phyloP scores from a whole-genome alignment of 2,329 filamentous ascomycete species.

The Sclerotinia subarctica region DNA sequence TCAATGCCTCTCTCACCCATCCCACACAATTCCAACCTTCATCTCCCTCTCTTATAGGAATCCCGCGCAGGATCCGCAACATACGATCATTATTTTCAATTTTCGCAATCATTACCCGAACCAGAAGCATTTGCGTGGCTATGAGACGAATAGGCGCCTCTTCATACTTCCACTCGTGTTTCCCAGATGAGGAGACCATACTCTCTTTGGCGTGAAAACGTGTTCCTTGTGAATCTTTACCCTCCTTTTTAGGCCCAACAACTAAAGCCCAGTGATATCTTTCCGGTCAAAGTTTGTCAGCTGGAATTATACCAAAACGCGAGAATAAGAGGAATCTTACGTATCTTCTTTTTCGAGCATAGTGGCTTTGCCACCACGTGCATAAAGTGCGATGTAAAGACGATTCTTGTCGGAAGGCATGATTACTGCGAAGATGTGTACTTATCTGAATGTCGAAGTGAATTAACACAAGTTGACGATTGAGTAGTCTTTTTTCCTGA shows the following conservation, averaged over 20 bases:
- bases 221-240: not conserved
- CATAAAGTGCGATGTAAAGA: not conserved
- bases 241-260: not conserved
- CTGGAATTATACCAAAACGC: not conserved
- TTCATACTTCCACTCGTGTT: not conserved
- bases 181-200: not conserved
- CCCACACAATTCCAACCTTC: not conserved
- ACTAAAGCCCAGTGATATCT: not conserved
- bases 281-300: not conserved
- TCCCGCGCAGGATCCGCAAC: not conserved
- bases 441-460: not conserved
- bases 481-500: not conserved
- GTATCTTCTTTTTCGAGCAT: not conserved
- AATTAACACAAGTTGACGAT: not conserved
- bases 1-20: conserved; percentile 42
- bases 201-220: not conserved
- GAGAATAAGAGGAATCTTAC: not conserved
- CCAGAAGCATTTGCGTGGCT: not conserved
- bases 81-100: not conserved
- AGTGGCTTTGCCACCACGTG: not conserved
- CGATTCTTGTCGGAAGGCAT: conserved; percentile 6
- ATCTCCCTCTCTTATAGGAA: rapidly evolving
- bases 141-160: not conserved
- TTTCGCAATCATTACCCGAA: not conserved
- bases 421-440: not conserved